Evolutionary conservation across 2,329 filamentous ascomycete species (phyloP).

Genomic region (Fusarium caatingaense): DNA sequence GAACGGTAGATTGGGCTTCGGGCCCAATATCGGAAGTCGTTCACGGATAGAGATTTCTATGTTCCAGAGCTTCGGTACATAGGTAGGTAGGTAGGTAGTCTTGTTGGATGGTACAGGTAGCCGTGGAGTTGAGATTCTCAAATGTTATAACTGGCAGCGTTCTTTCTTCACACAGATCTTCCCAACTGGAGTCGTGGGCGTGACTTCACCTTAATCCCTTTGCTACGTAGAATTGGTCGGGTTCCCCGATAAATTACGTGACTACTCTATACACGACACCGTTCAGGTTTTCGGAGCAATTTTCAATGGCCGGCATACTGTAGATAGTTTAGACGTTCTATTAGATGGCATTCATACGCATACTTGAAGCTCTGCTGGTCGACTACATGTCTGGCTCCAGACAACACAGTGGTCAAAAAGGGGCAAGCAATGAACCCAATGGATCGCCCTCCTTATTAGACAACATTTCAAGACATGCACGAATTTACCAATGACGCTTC

Average conservation of each 20-base stretch:
- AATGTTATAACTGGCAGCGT: not conserved
- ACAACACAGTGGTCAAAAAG: not conserved
- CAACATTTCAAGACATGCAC: not conserved
- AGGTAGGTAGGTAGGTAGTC: not conserved
- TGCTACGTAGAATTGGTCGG: not conserved
- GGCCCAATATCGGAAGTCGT: not conserved
- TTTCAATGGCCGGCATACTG: not conserved
- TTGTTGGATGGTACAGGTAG: not conserved
- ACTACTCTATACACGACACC: not conserved
- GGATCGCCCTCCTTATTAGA: fast-evolving
- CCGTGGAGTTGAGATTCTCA: not conserved
- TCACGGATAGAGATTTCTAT: not conserved
- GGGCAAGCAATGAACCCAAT: not conserved
- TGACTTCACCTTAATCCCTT: not conserved
- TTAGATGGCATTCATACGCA: not conserved
- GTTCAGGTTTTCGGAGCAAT: not conserved
- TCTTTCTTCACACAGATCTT: not conserved
- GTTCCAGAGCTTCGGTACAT: not conserved
- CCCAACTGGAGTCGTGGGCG: not conserved
- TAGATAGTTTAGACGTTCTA: not conserved
- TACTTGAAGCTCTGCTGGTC: not conserved
- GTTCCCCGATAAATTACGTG: not conserved
- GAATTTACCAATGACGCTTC: not conserved
- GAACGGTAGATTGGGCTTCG: not conserved
- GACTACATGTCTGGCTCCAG: not conserved